These are phyloP conservation scores for Ustilago esculenta DNA, from an alignment of 1,284 basidiomycete genomes.

Conservation along the genomic window DNA sequence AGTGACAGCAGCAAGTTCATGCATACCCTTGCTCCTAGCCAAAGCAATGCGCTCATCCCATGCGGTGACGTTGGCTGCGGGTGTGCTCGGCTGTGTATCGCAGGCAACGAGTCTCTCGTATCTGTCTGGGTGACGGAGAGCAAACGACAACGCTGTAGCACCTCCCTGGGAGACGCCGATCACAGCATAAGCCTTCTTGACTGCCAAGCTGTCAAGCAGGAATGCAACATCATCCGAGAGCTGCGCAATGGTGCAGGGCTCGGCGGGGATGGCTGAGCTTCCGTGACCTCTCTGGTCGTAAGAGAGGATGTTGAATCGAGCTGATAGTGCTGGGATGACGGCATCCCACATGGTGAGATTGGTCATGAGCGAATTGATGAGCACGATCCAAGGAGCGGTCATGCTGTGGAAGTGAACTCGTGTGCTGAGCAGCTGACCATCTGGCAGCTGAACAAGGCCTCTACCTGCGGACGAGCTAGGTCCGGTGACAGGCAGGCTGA, in stretches of 20 bases:
- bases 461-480: constrained; percentile 47
- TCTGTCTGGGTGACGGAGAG: constrained; percentile 64
- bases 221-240: constrained; percentile 68
- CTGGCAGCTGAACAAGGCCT: constrained; percentile 50
- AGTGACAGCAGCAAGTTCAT: constrained; percentile 66
- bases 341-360: constrained; percentile 69
- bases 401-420: constrained; percentile 58
- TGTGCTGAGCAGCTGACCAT: constrained; percentile 51
- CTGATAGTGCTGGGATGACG: constrained; percentile 63
- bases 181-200: constrained; percentile 63
- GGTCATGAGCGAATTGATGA: constrained; percentile 69
- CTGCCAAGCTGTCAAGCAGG: constrained; percentile 65
- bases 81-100: constrained; percentile 68
- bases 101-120: constrained; percentile 67
- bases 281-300: constrained; percentile 70
- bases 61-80: constrained; percentile 67
- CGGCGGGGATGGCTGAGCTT: constrained; percentile 59
- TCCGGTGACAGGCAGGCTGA: constrained; percentile 10
- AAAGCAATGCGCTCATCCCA: constrained; percentile 69
- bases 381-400: constrained; percentile 66
- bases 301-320: constrained; percentile 68
- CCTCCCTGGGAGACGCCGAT: constrained; percentile 70
- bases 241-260: constrained; percentile 66
- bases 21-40: constrained; percentile 63
- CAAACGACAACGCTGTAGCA: constrained; percentile 68